Conservation (phyloP, 2,329 filamentous ascomycete genomes). For the Bipolaris gigantea region DNA sequence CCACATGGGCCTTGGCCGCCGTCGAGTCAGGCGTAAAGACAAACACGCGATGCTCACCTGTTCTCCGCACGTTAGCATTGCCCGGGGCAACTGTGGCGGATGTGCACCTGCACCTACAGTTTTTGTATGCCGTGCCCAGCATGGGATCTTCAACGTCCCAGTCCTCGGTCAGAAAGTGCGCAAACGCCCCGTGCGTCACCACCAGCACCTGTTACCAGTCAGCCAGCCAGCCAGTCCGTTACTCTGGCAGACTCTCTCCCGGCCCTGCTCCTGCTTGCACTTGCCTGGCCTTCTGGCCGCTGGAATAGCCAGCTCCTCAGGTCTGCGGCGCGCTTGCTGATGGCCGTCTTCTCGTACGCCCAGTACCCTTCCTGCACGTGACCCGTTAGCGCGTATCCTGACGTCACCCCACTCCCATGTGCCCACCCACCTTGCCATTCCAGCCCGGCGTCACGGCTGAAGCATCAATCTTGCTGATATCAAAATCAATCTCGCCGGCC, state of each 20-base stretch:
- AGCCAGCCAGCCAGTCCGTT: constrained; percentile 38
- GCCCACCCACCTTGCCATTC: constrained; percentile 64
- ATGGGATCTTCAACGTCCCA: constrained; percentile 53
- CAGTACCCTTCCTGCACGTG: constrained; percentile 33
- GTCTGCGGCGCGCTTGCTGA: constrained; percentile 35
- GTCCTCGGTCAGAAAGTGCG: constrained; percentile 85
- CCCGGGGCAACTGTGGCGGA: background rate
- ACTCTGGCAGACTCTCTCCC: background rate
- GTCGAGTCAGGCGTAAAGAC: constrained; percentile 32
- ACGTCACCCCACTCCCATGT: background rate
- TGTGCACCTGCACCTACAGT: constrained; percentile 29
- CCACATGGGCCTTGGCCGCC: constrained; percentile 32
- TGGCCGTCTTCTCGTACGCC: constrained; percentile 33
- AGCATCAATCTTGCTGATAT: constrained; percentile 59
- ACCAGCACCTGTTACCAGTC: constrained; percentile 63
- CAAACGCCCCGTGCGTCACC: constrained; percentile 79
- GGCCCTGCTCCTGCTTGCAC: background rate
- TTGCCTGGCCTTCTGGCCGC: constrained; percentile 32
- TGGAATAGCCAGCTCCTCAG: constrained; percentile 34
- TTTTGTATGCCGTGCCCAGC: constrained; percentile 36
- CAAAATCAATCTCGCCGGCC: constrained; percentile 63
- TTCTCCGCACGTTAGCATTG: constrained; percentile 2
- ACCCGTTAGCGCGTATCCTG: constrained; percentile 9
- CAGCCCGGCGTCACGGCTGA: constrained; percentile 64
- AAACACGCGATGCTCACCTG: constrained; percentile 38